A percentile compares a stretch with the other conserved stretches of the same genome.
Evolutionary conservation across 805 yeast species (phyloP).

Genomic region (Myxozyma lipomycoides): DNA sequence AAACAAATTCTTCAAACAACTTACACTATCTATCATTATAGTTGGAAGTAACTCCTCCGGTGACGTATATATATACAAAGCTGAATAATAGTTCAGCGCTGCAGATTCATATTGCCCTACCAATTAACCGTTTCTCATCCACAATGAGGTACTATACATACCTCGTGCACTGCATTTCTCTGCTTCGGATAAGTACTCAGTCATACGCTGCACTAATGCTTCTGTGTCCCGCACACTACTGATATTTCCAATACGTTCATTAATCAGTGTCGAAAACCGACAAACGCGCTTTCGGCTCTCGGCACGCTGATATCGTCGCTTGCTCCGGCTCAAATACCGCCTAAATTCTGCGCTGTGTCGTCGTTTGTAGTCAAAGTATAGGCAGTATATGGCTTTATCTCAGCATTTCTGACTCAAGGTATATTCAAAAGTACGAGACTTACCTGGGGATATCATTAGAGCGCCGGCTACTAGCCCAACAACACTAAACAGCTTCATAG

Average conservation of each 20-base stretch:
- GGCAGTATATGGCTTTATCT: conserved; percentile 52
- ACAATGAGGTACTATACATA: no score
- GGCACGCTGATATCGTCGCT: no score
- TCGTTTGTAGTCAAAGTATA: conserved; percentile 88
- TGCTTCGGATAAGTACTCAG: no score
- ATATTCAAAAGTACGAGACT: background rate
- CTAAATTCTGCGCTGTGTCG: conserved; percentile 80
- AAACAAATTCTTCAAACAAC: no score
- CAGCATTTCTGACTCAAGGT: background rate
- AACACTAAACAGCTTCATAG: no score
- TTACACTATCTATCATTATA: conserved; percentile 10
- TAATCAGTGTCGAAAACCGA: no score
- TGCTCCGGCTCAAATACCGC: conserved; percentile 60
- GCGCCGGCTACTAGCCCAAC: background rate
- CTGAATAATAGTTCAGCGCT: conserved; percentile 89
- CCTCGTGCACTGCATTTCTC: no score
- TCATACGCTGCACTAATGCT: no score
- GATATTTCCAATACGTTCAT: no score
- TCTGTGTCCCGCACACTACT: no score
- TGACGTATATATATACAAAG: conserved; percentile 86
- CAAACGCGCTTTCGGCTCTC: no score
- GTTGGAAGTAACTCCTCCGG: conserved; percentile 75
- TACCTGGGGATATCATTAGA: background rate
- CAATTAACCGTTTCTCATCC: background rate
- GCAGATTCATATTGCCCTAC: conserved; percentile 58